Evolutionary conservation across 1,284 basidiomycete genomes (phyloP).

Genomic region (Sparassis latifolia): DNA sequence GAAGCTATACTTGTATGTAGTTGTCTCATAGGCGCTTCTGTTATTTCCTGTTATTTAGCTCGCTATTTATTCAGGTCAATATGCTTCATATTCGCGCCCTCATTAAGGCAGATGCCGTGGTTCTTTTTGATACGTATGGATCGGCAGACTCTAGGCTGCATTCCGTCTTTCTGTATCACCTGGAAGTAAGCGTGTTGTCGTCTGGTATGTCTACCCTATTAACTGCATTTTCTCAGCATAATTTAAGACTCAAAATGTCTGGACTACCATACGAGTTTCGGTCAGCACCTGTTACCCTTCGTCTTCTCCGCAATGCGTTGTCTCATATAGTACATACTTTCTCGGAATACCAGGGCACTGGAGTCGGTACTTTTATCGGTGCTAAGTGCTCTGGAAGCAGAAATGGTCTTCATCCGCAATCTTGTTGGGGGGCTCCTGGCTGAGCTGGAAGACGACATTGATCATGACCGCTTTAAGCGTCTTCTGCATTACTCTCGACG

Average conservation of each 20-base stretch:
- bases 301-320: conserved; percentile 5
- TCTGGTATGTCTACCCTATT: neutral
- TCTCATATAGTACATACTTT: conserved; percentile 14
- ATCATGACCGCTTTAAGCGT: conserved; percentile 86
- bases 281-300: conserved; percentile 34
- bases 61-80: conserved; percentile 59
- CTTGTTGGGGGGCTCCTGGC: conserved; percentile 84
- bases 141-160: conserved; percentile 81
- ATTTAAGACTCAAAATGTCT: conserved; percentile 62
- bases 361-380: conserved; percentile 89
- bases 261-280: conserved; percentile 86
- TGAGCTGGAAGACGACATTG: conserved; percentile 89
- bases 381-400: conserved; percentile 84
- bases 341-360: conserved; percentile 55
- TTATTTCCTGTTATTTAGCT: neutral
- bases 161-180: conserved; percentile 82
- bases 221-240: conserved; percentile 50
- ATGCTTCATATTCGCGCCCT: conserved; percentile 92
- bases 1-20: conserved; percentile 76
- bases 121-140: conserved; percentile 89
- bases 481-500: conserved; percentile 86
- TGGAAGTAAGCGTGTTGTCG: conserved; percentile 51
- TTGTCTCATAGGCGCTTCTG: neutral
- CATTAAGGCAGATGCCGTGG: conserved; percentile 88
- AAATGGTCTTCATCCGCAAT: conserved; percentile 86